These are phyloP conservation scores for Colletotrichum shisoi DNA, from an alignment of 2,329 filamentous ascomycete species.

Conservation along the genomic window DNA sequence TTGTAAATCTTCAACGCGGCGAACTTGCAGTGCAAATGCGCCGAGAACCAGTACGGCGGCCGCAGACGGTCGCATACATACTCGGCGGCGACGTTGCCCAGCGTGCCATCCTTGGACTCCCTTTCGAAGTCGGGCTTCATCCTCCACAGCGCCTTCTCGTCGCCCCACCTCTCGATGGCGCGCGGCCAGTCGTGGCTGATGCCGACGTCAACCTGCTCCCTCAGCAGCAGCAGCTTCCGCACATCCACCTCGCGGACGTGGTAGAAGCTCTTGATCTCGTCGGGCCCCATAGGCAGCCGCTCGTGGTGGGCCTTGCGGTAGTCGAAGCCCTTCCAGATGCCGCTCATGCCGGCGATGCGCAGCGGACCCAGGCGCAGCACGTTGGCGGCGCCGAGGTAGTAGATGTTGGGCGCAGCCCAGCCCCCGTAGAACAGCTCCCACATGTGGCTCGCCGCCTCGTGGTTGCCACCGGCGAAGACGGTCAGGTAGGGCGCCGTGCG, in stretches of 20 bases:
- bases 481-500: conserved; percentile 85
- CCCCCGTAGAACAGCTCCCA: conserved; percentile 96
- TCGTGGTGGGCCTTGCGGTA: conserved; percentile 86
- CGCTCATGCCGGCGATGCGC: conserved; percentile 87
- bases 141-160: conserved; percentile 72
- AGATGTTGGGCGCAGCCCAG: conserved; percentile 96
- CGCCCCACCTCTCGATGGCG: conserved; percentile 79
- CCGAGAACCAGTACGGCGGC: conserved; percentile 90
- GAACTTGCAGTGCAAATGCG: conserved; percentile 91
- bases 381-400: conserved; percentile 94
- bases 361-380: conserved; percentile 83
- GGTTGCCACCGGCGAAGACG: conserved; percentile 92
- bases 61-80: conserved; percentile 82
- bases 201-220: conserved; percentile 89
- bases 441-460: conserved; percentile 89
- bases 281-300: conserved; percentile 79
- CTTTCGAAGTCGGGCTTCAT: conserved; percentile 77
- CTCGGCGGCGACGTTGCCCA: conserved; percentile 82
- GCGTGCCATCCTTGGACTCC: conserved; percentile 76
- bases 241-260: conserved; percentile 89
- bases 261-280: conserved; percentile 83
- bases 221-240: conserved; percentile 84
- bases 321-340: conserved; percentile 93
- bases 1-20: conserved; percentile 70
- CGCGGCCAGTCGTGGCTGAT: conserved; percentile 96